Conservation (phyloP, 305 asterid genomes). For the Ajuga reptans region DNA sequence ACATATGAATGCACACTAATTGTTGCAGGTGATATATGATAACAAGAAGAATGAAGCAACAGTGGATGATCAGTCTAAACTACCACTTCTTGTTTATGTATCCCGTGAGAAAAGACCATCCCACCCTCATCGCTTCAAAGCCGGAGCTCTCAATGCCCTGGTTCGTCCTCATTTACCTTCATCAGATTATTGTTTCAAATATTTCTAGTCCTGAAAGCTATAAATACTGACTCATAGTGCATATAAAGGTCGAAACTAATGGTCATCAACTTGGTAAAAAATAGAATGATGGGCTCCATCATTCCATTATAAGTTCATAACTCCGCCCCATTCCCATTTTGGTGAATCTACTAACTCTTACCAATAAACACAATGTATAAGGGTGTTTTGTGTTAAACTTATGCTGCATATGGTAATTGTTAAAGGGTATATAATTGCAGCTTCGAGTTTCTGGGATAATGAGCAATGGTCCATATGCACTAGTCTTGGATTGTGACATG, state of each 20-base stretch:
- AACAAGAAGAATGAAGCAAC: constrained; percentile 26
- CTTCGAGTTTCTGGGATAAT: constrained; percentile 56
- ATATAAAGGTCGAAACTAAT: neutral
- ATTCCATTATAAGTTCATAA: no score
- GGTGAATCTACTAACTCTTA: no score
- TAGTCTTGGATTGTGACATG: constrained; percentile 61
- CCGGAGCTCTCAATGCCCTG: constrained; percentile 61
- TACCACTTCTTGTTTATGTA: constrained; percentile 53
- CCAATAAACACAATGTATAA: no score
- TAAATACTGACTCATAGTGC: neutral
- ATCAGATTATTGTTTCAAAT: no score
- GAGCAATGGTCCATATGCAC: constrained; percentile 55
- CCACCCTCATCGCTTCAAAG: constrained; percentile 60
- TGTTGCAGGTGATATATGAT: constrained; percentile 54
- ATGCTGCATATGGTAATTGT: neutral
- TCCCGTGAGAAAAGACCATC: constrained; percentile 55
- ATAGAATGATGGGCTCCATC: neutral
- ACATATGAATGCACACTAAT: neutral
- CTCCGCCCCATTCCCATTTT: no score
- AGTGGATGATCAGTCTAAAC: constrained; percentile 21
- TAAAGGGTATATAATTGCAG: constrained; percentile 19
- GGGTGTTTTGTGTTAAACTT: no score
- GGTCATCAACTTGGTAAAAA: neutral
- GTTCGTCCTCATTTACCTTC: constrained; percentile 23
- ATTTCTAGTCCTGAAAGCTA: no score